Percentiles rank a stretch among this genome's conserved stretches.
These are phyloP conservation scores for Periconia macrospinosa DNA, from an alignment of 2,329 filamentous ascomycete species.

Conservation along the genomic window DNA sequence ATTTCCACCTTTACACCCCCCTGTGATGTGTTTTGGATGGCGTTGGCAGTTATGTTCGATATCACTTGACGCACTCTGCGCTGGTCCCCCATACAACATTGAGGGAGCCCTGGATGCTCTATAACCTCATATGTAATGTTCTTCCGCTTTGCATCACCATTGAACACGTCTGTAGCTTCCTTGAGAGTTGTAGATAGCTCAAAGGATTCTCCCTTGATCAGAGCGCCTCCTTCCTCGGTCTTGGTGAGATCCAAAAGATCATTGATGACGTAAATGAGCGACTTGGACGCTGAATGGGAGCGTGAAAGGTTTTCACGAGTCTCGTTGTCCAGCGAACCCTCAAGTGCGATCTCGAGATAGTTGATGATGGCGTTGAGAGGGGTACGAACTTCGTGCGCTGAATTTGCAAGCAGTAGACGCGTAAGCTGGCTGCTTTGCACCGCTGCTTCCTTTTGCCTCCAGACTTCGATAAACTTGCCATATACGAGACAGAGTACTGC, in stretches of 20 bases:
- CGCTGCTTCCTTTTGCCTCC: slow-evolving; percentile 86
- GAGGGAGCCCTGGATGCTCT: slow-evolving; percentile 69
- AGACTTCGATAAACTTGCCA: slow-evolving; percentile 87
- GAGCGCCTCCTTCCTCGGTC: slow-evolving; percentile 75
- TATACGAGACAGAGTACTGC: slow-evolving; percentile 87
- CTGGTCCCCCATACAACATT: slow-evolving; percentile 74
- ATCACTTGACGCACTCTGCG: slow-evolving; percentile 80
- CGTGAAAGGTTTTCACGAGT: slow-evolving; percentile 81
- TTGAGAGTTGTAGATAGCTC: slow-evolving; percentile 69
- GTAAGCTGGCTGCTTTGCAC: slow-evolving; percentile 82
- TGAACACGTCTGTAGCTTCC: slow-evolving; percentile 78
- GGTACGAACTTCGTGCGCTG: slow-evolving; percentile 87
- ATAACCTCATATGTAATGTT: slow-evolving; percentile 69
- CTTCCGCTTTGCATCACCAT: slow-evolving; percentile 74
- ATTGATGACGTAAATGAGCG: slow-evolving; percentile 91
- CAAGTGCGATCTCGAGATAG: slow-evolving; percentile 86
- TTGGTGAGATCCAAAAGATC: slow-evolving; percentile 88
- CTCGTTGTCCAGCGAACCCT: slow-evolving; percentile 76
- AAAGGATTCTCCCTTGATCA: slow-evolving; percentile 81
- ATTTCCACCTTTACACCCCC: slow-evolving; percentile 73
- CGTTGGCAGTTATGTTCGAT: slow-evolving; percentile 82
- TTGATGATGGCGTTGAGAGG: slow-evolving; percentile 94
- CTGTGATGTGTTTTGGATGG: slow-evolving; percentile 72
- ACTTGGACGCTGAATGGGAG: slow-evolving; percentile 90
- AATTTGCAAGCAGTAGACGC: slow-evolving; percentile 77